Base-by-base conservation (phyloP, 2,329 filamentous ascomycete genomes). In the Diaporthe citri region DNA sequence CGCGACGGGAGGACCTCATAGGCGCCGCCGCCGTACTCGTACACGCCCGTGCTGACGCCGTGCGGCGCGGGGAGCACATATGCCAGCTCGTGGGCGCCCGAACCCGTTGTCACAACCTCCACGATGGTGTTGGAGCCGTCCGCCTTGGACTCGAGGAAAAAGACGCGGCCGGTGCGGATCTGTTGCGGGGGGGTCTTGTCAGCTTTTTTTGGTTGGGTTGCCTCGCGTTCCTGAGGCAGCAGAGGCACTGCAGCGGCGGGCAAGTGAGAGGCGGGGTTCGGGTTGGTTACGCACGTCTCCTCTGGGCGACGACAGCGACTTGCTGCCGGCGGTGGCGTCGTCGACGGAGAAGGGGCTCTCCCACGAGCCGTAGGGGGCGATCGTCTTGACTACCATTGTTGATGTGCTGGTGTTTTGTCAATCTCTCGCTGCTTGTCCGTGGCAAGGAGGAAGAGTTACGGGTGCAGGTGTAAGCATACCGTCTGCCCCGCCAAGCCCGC, bases 61-160 rank as follows among this genome's bases (percentile, higher is more conserved):
- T 73, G 71, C 5, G 60, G 22, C 78, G 78, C 2, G 85, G 77
- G 8, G 25, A 75, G 70, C 31, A 75, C 59, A 22, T 69, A 43
- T 5, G n/a, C 43, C 25, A 73, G 48, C 41, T 52, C 48, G 28
- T 25, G 31, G 10, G 72, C 22, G 9, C 60, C 59, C 3, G 22
- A 77, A 3, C 80, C 79, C 12, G 81, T 79, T 2, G 80, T 74
- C 15, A 80, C 79, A 39, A 86, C 79, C 78, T 88, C 84, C 10
- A 89, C 82, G 52, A 90, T 87, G 22, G 82, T 83, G 46, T 79
- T 84, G 22, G 85, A 82, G 8, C 87, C 88, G 55, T 85, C 82
- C 20, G 81, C 76, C 15, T 81, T 81, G 8, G 80, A 81, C 74
- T 87, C 85, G 4, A 82, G 80, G 74, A 83, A 86, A 74, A 83